Conservation (phyloP, 306 rosid species). For the Pyrus communis region DNA sequence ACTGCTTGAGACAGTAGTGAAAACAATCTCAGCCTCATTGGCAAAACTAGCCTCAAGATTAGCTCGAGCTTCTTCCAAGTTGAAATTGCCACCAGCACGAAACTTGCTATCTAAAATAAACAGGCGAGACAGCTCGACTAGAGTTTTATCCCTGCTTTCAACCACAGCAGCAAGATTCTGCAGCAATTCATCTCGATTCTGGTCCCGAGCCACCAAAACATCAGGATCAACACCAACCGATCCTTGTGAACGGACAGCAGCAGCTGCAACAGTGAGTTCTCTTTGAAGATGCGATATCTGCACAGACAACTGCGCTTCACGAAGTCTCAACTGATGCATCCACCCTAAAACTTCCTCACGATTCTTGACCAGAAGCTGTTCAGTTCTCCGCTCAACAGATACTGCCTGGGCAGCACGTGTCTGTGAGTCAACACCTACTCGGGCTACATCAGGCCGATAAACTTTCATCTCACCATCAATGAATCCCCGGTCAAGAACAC, state of each 20-base stretch:
- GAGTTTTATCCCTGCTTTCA: constrained; percentile 81
- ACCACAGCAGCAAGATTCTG: constrained; percentile 90
- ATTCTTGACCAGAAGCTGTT: constrained; percentile 79
- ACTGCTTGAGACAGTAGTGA: constrained; percentile 97
- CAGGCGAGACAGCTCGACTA: constrained; percentile 95
- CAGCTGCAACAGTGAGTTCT: constrained; percentile 87
- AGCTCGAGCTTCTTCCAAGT: constrained; percentile 93
- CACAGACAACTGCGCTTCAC: constrained; percentile 70
- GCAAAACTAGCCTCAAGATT: constrained; percentile 99
- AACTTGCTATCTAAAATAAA: constrained; percentile 77
- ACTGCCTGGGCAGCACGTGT: constrained; percentile 99
- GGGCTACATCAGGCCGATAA: constrained; percentile 96
- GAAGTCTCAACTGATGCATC: constrained; percentile 86
- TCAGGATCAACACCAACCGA: constrained; percentile 99
- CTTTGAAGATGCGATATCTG: constrained; percentile 75
- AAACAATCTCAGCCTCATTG: constrained; percentile 93
- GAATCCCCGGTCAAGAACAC: constrained; percentile 96
- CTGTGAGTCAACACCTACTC: constrained; percentile 98
- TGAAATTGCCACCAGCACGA: constrained; percentile 72
- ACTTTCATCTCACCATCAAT: constrained; percentile 99
- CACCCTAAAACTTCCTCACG: constrained; percentile 78
- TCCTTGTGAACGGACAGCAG: constrained; percentile 84
- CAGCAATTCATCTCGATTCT: constrained; percentile 72
- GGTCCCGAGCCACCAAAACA: constrained; percentile 79
- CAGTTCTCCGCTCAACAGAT: constrained; percentile 97